Conservation (phyloP, 1,139 yeast genomes). For the Taiozyma sp. region DNA sequence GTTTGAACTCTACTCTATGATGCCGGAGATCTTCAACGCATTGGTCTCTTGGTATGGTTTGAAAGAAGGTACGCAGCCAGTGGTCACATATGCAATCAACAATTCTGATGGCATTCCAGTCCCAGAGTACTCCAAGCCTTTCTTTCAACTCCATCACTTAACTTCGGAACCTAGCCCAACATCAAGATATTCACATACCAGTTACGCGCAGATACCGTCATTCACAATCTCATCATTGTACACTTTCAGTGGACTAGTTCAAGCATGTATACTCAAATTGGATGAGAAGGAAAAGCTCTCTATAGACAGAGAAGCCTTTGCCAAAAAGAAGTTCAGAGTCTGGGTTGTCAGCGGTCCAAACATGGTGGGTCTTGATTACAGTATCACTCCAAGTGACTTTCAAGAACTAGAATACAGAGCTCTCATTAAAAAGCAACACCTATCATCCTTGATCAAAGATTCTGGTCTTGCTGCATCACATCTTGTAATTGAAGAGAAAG, state of each 20-base stretch:
- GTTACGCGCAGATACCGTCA: slow-evolving; percentile 19
- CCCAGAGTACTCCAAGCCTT: slow-evolving; percentile 52
- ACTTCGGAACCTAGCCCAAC: slow-evolving; percentile 14
- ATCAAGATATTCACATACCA: slow-evolving; percentile 11
- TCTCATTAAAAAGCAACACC: slow-evolving; percentile 20
- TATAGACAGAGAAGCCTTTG: slow-evolving; percentile 1
- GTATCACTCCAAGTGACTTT: slow-evolving; percentile 26
- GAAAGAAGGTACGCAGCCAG: slow-evolving; percentile 35
- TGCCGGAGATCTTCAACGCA: slow-evolving; percentile 38
- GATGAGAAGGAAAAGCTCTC: slow-evolving; percentile 22
- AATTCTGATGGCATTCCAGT: slow-evolving; percentile 34
- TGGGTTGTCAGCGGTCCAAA: slow-evolving; percentile 28
- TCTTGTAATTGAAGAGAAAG: slow-evolving; percentile 29
- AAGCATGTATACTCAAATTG: slow-evolving; percentile 13
- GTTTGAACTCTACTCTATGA: slow-evolving; percentile 31
- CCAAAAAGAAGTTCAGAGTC: slow-evolving; percentile 21
- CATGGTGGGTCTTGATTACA: slow-evolving; percentile 18
- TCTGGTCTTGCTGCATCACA: slow-evolving; percentile 22
- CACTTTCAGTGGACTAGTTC: slow-evolving; percentile 17
- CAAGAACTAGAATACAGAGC: slow-evolving; percentile 20
- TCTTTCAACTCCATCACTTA: slow-evolving; percentile 48
- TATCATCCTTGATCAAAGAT: slow-evolving; percentile 17
- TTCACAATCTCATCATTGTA: slow-evolving; percentile 21
- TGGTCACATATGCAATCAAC: slow-evolving; percentile 40
- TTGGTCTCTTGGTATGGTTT: slow-evolving; percentile 54